Percentiles rank a stretch among this genome's conserved stretches.
Conservation (phyloP, 2,329 filamentous ascomycete species). For the Drechmeria coniospora region DNA sequence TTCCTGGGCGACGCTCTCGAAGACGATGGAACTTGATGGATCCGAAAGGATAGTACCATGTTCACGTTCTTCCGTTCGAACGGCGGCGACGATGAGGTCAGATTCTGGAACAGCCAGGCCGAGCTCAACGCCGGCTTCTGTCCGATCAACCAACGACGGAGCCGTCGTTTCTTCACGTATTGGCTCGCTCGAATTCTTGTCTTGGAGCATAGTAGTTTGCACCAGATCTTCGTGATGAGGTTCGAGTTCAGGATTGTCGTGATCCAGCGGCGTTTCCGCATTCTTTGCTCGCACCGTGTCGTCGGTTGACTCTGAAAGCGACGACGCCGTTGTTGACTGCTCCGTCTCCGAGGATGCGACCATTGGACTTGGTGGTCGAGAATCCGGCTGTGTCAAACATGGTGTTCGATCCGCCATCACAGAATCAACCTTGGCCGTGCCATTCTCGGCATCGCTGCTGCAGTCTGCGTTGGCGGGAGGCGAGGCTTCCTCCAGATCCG, state of each 20-base stretch:
- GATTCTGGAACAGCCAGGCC: no score
- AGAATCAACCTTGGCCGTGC: slow-evolving; percentile 32
- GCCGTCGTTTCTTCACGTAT: no score
- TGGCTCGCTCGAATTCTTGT: no score
- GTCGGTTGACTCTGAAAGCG: slow-evolving; percentile 46
- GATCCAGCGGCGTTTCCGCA: slow-evolving; percentile 6
- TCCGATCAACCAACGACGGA: no score
- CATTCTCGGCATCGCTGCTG: slow-evolving; percentile 11
- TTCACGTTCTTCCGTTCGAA: no score
- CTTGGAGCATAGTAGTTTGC: no score
- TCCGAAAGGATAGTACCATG: no score
- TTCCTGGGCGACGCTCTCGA: no score
- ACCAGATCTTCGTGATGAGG: background rate
- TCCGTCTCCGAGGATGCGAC: slow-evolving; percentile 37
- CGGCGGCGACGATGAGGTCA: no score
- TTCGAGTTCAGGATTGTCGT: slow-evolving; percentile 2
- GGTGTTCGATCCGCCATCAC: slow-evolving; percentile 30
- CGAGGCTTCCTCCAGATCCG: slow-evolving; percentile 4
- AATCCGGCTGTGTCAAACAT: slow-evolving; percentile 36
- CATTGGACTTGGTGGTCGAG: slow-evolving; percentile 40
- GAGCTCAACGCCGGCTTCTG: no score
- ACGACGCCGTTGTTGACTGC: slow-evolving; percentile 48
- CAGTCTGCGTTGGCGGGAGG: slow-evolving; percentile 7
- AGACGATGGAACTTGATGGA: no score
- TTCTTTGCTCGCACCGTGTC: slow-evolving; percentile 34